A percentile compares a stretch with the other conserved stretches of the same genome.
Conservation (phyloP, 2,329 filamentous ascomycete species). For the Fusarium incarnatum region DNA sequence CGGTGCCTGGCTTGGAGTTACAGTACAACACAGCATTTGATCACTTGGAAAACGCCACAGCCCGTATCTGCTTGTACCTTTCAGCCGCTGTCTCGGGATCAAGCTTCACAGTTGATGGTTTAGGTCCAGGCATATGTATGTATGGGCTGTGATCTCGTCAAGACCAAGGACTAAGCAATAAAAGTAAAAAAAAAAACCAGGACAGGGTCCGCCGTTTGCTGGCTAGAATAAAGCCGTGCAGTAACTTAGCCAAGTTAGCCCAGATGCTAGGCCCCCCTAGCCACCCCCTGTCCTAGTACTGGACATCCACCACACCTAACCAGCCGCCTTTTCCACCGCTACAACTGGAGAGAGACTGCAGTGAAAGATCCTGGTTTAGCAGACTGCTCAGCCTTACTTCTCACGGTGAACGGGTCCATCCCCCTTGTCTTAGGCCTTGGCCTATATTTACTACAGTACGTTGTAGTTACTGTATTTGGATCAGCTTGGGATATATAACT, state of each 20-base stretch:
- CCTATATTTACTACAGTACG: slow-evolving; percentile 31
- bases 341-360: slow-evolving; percentile 17
- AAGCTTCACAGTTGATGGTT: background rate
- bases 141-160: slow-evolving; percentile 2
- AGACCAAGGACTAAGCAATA: slow-evolving; percentile 16
- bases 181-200: slow-evolving; percentile 6
- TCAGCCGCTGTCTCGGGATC: slow-evolving; percentile 8
- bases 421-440: slow-evolving; percentile 41
- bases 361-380: slow-evolving; percentile 35
- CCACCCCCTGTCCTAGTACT: slow-evolving; percentile 34
- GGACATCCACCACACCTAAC: slow-evolving; percentile 43
- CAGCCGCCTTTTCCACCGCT: slow-evolving; percentile 40
- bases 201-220: slow-evolving; percentile 38
- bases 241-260: slow-evolving; percentile 35
- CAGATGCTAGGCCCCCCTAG: slow-evolving; percentile 33
- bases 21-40: background rate
- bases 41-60: slow-evolving; percentile 21
- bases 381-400: slow-evolving; percentile 47
- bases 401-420: slow-evolving; percentile 37
- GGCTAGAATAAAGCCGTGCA: slow-evolving; percentile 40
- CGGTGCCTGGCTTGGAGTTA: slow-evolving; percentile 25
- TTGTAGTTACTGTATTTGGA: slow-evolving; percentile 30
- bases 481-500: slow-evolving; percentile 43
- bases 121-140: background rate
- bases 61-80: slow-evolving; percentile 21